Evolutionary conservation across 2,329 filamentous ascomycete species (phyloP).

Genomic region (Clonostachys rhizophaga): DNA sequence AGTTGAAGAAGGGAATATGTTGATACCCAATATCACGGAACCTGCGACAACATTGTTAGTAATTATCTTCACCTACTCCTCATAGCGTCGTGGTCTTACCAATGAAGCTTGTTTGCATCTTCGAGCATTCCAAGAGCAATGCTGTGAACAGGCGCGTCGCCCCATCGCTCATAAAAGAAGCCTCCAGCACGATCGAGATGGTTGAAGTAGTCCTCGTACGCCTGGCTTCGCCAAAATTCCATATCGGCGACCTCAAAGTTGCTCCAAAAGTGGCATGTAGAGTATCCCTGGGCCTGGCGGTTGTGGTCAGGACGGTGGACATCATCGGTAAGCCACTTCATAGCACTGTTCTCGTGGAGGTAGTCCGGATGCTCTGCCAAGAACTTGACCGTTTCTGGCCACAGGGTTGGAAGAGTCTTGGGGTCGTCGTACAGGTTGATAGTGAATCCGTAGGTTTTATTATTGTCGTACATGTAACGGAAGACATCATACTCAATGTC

Average conservation of each 20-base stretch:
- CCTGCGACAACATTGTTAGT: constrained; percentile 47
- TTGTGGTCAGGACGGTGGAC: constrained; percentile 74
- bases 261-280: constrained; percentile 98
- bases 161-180: constrained; percentile 99
- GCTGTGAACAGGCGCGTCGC: constrained; percentile 94
- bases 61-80: not conserved
- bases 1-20: constrained; percentile 98
- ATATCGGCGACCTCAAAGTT: constrained; percentile 97
- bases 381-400: constrained; percentile 95
- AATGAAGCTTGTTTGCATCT: constrained; percentile 86
- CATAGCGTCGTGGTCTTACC: constrained; percentile 50
- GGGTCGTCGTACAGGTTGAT: constrained; percentile 95
- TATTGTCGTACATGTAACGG: constrained; percentile 95
- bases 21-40: constrained; percentile 99
- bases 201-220: constrained; percentile 94
- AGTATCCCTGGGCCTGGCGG: constrained; percentile 81
- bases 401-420: constrained; percentile 78
- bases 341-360: constrained; percentile 77
- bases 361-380: constrained; percentile 79
- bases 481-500: constrained; percentile 98
- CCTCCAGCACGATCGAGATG: constrained; percentile 94
- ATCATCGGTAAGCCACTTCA: constrained; percentile 82
- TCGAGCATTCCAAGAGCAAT: constrained; percentile 91
- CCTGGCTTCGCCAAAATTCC: constrained; percentile 84
- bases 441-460: constrained; percentile 98